Evolutionary conservation across 2,329 filamentous ascomycete species (phyloP).

Genomic region (Orbilia ellipsospora): DNA sequence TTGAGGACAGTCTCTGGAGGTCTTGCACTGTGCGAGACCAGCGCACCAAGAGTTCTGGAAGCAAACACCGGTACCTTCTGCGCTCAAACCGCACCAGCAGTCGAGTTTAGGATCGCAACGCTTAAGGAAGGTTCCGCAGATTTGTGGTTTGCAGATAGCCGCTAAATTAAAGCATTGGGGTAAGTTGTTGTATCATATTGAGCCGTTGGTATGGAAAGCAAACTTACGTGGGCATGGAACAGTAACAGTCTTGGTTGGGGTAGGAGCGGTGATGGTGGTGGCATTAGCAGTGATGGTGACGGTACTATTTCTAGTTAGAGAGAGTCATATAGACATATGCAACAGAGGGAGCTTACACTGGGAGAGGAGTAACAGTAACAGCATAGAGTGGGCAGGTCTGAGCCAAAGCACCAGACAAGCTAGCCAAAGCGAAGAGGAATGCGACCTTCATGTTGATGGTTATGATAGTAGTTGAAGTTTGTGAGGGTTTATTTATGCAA

Average conservation of each 20-base stretch:
- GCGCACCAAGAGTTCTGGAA: constrained; percentile 54
- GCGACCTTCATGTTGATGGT: constrained; percentile 45
- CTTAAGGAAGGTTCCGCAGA: constrained; percentile 50
- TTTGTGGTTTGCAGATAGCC: constrained; percentile 48
- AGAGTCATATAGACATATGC: neutral
- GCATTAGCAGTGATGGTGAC: constrained; percentile 45
- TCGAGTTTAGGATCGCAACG: constrained; percentile 44
- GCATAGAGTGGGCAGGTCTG: constrained; percentile 50
- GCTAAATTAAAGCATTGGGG: constrained; percentile 6
- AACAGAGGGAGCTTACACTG: constrained; percentile 27
- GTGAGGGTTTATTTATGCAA: too few relatives aligned
- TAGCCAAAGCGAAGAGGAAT: constrained; percentile 30
- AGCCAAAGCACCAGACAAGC: constrained; percentile 35
- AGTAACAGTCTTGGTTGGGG: constrained; percentile 44
- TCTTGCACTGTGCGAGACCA: constrained; percentile 38
- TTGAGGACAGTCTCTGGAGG: constrained; percentile 39
- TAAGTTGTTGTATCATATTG: neutral
- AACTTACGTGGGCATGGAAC: constrained; percentile 49
- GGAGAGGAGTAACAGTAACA: constrained; percentile 44
- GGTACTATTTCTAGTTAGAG: constrained; percentile 19
- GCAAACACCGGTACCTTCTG: constrained; percentile 45
- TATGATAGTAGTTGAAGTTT: neutral
- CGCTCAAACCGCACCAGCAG: constrained; percentile 52
- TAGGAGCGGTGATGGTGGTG: constrained; percentile 41
- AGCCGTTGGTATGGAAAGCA: neutral